Conservation (phyloP, 2,329 filamentous ascomycete species). For the Hymenoscyphus fructigenus region DNA sequence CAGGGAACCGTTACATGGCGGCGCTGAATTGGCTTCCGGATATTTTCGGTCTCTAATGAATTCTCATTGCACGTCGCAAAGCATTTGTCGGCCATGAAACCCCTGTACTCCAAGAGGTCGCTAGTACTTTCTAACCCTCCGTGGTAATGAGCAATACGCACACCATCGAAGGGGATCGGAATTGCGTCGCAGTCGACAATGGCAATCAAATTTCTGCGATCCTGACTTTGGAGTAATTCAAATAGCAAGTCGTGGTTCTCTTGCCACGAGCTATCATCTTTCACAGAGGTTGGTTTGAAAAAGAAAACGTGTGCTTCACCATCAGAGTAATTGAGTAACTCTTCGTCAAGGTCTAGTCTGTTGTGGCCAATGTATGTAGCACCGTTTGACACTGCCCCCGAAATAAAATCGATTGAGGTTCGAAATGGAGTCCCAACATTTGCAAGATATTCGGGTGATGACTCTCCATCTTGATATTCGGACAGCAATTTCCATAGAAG, state of each 20-base stretch:
- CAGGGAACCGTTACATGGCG: conserved; percentile 38
- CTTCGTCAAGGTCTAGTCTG: conserved; percentile 10
- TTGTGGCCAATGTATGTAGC: conserved; percentile 31
- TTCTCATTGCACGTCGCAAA: conserved; percentile 22
- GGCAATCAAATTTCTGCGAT: conserved; percentile 18
- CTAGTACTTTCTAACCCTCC: conserved; percentile 17
- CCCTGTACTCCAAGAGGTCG: conserved; percentile 26
- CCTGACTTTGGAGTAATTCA: conserved; percentile 23
- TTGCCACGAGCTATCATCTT: conserved; percentile 21
- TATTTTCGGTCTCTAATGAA: conserved; percentile 21
- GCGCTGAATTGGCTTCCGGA: conserved; percentile 32
- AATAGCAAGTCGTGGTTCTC: conserved; percentile 26
- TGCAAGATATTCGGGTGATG: conserved; percentile 18
- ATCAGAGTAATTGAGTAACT: conserved; percentile 3
- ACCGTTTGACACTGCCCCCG: conserved; percentile 22
- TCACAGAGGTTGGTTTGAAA: conserved; percentile 23
- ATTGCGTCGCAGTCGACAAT: conserved; percentile 29
- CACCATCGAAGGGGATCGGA: conserved; percentile 19
- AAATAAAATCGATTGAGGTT: conserved; percentile 30
- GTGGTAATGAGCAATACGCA: conserved; percentile 24
- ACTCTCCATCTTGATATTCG: conserved; percentile 11
- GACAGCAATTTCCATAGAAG: conserved; percentile 20
- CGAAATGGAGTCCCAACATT: conserved; percentile 14
- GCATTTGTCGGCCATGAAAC: conserved; percentile 27
- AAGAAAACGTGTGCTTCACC: conserved; percentile 29